Evolutionary conservation across 306 rosid genomes (phyloP).

Genomic region (Begonia fuchsioides): DNA sequence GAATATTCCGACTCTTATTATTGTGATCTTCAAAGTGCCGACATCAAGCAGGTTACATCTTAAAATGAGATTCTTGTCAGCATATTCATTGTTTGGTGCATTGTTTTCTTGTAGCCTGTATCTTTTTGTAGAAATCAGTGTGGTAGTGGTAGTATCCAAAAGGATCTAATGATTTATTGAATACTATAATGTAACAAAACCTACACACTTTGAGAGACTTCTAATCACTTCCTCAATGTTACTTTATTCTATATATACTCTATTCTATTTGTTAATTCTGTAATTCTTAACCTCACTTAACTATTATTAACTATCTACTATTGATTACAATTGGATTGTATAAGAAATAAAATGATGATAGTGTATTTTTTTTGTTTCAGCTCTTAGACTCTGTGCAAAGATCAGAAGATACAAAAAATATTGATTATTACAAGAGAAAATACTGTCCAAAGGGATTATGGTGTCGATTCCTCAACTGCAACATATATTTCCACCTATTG

Average conservation of each 20-base stretch:
- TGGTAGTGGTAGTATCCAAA: not conserved
- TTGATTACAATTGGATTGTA: too few species aligned
- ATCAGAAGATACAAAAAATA: conserved; percentile 27
- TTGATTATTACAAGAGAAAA: conserved; percentile 54
- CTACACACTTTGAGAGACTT: too few species aligned
- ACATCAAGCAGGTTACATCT: conserved; percentile 50
- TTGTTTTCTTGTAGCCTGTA: not conserved
- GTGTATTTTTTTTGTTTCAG: conserved; percentile 35
- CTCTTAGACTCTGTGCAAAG: conserved; percentile 43
- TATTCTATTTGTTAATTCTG: too few species aligned
- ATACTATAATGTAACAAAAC: too few species aligned
- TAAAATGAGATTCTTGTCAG: not conserved
- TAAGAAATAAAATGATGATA: not conserved
- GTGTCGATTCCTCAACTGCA: conserved; percentile 54
- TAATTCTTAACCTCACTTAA: too few species aligned
- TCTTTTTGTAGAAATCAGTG: too few species aligned
- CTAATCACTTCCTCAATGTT: too few species aligned
- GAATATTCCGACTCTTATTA: conserved; percentile 74
- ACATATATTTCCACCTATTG: conserved; percentile 39
- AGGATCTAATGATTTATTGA: conserved; percentile 7
- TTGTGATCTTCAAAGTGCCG: conserved; percentile 59
- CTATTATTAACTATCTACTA: too few species aligned
- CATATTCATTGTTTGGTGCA: not conserved
- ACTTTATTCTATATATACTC: too few species aligned
- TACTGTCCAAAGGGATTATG: conserved; percentile 71